phyloP scores from a whole-genome alignment of 225 moss, liverwort and hornwort genomes.

The Bryoerythrophyllum caledonicum region DNA sequence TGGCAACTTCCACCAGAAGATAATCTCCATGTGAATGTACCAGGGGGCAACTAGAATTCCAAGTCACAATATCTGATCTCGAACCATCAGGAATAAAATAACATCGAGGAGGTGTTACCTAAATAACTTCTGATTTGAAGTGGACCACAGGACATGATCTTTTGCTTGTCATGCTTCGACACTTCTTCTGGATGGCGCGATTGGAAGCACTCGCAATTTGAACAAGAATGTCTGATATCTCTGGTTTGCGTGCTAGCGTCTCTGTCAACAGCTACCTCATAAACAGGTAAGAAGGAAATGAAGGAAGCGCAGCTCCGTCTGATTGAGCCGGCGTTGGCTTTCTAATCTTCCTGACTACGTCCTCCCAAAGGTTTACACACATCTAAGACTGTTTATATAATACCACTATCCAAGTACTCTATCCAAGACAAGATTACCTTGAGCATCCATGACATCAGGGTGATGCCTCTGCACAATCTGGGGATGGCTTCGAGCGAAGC shows the following conservation, averaged over 20 bases:
- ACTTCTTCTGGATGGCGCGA: neutral
- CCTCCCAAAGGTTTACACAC: neutral
- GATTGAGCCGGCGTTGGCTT: neutral
- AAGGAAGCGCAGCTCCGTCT: neutral
- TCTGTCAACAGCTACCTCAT: neutral
- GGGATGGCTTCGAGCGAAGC: slow-evolving; percentile 48
- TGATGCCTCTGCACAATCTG: slow-evolving; percentile 41
- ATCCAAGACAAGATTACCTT: slow-evolving; percentile 26
- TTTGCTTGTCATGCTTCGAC: neutral
- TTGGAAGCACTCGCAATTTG: neutral
- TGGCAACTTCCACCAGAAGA: neutral
- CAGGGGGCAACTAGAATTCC: neutral
- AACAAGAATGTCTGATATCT: neutral
- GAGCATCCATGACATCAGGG: slow-evolving; percentile 34
- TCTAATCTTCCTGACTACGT: neutral
- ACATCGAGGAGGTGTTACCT: neutral
- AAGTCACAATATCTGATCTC: neutral
- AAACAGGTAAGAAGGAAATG: neutral
- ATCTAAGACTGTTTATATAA: neutral
- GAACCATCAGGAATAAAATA: neutral
- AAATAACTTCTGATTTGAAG: neutral
- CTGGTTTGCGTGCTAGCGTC: neutral
- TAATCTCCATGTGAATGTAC: neutral
- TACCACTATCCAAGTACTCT: slow-evolving; percentile 5
- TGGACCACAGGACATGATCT: neutral